Evolutionary conservation across 2,329 filamentous ascomycete genomes (phyloP).

Genomic region (Aspergillus fumigatiaffinis): DNA sequence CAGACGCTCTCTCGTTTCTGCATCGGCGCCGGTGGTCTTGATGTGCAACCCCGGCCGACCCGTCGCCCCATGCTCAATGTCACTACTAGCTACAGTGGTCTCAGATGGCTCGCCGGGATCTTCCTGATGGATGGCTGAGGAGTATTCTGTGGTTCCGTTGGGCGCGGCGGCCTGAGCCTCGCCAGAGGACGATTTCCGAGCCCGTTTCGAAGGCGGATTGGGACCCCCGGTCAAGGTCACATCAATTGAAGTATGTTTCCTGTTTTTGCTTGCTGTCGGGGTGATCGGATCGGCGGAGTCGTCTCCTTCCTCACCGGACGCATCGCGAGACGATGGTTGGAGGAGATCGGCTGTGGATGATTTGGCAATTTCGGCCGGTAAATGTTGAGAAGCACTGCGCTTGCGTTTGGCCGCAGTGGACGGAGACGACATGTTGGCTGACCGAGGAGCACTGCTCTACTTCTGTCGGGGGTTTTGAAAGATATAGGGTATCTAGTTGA

Average conservation of each 20-base stretch:
- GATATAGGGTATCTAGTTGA: background rate
- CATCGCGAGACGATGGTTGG: constrained; percentile 74
- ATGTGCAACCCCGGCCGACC: constrained; percentile 50
- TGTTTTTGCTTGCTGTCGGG: constrained; percentile 45
- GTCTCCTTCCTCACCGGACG: constrained; percentile 75
- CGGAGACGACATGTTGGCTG: constrained; percentile 56
- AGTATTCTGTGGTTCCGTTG: constrained; percentile 25
- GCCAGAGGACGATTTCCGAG: constrained; percentile 54
- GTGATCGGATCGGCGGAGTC: constrained; percentile 58
- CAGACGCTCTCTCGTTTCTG: constrained; percentile 39
- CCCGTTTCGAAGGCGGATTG: constrained; percentile 67
- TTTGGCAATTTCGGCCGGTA: constrained; percentile 47
- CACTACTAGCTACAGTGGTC: constrained; percentile 63
- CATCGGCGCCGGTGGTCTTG: constrained; percentile 35
- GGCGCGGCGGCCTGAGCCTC: constrained; percentile 15
- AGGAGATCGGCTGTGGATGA: constrained; percentile 57
- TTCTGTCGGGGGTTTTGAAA: constrained; percentile 11
- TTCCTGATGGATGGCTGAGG: constrained; percentile 41
- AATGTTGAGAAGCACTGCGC: constrained; percentile 51
- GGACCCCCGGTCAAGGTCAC: constrained; percentile 43
- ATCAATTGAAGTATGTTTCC: constrained; percentile 50
- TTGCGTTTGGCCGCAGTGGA: constrained; percentile 70
- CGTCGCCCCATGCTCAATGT: constrained; percentile 61
- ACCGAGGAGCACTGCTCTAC: constrained; percentile 23
- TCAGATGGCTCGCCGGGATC: constrained; percentile 68